Evolutionary conservation across 2,329 filamentous ascomycete genomes (phyloP).

Genomic region (Monilinia laxa): DNA sequence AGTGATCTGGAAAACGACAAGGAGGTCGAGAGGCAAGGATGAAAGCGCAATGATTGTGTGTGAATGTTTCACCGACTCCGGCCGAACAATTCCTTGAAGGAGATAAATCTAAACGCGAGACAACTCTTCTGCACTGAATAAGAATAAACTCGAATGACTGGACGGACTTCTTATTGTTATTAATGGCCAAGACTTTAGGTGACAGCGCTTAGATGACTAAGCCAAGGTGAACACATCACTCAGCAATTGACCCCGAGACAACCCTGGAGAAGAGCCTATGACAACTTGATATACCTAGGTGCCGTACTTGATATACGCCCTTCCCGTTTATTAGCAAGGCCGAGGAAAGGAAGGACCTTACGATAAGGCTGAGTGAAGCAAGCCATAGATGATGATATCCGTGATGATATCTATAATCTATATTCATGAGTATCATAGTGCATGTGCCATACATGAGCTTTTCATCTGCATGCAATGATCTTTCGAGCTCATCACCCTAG

Average conservation of each 20-base stretch:
- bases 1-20: neutral
- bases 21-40: neutral
- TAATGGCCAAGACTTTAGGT: neutral
- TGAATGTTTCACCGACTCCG: neutral
- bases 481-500: conserved; percentile 8
- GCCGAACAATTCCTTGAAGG: neutral
- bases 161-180: neutral
- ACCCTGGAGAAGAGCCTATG: neutral
- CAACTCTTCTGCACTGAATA: neutral
- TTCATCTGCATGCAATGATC: neutral
- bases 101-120: neutral
- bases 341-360: neutral
- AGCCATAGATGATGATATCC: neutral
- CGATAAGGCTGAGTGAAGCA: conserved; percentile 16
- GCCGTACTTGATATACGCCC: neutral
- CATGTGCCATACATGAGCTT: neutral
- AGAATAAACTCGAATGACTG: neutral
- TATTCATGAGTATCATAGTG: neutral
- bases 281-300: neutral
- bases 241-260: neutral
- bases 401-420: too few species aligned
- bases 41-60: neutral
- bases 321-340: neutral
- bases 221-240: neutral
- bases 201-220: neutral